Base-by-base conservation (phyloP, 768 basidiomycete genomes). In the Tricholoma terreum region DNA sequence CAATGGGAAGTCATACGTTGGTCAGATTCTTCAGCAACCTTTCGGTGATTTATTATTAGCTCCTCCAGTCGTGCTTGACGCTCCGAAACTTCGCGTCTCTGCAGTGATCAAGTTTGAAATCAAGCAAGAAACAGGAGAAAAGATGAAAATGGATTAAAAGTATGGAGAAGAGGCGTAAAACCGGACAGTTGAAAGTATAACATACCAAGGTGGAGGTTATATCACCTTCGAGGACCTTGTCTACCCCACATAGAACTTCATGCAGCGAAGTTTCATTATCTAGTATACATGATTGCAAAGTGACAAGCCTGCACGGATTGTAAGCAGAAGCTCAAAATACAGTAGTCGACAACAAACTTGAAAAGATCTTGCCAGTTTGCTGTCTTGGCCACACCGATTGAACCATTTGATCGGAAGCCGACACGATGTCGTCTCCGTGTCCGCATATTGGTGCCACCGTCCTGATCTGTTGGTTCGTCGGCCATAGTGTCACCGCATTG, bases 21-120 rank as follows among this genome's bases (percentile, higher is more conserved):
- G 54, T 78, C 68, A 38, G 75, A 76, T 59, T 71, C 67, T 52
- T 77, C 74, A 31, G 79, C 69, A 22, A 85, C 76, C 6, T 65
- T 66, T 14, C 66, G 69, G 42, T 73, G 73, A 63, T 80, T 72
- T 43, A 74, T 73, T 58, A 74, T 70, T n/a, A 86, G 71, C 63
- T 78, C 78, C 46, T 76, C 73, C 24, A 90, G 70, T 60, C 75
- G 78, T 57, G 78, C 77, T 64, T 86, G 76, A 35, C 85, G 81
- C 69, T 92, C 84, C 42, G 83, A 84, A 50, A 84, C 74, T 69
- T 92, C 85, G 40, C 89, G 85, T 61, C 75, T 80, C 90, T 91
- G 70, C 58, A 62, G 68, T 61, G 48, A 65, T 57, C 67, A 60
- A 68, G 66, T 53, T 63, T 66, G 65, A 72, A 67, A 62, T 64